Conservation (phyloP, 805 yeast genomes). For the Candida sonorensis region DNA sequence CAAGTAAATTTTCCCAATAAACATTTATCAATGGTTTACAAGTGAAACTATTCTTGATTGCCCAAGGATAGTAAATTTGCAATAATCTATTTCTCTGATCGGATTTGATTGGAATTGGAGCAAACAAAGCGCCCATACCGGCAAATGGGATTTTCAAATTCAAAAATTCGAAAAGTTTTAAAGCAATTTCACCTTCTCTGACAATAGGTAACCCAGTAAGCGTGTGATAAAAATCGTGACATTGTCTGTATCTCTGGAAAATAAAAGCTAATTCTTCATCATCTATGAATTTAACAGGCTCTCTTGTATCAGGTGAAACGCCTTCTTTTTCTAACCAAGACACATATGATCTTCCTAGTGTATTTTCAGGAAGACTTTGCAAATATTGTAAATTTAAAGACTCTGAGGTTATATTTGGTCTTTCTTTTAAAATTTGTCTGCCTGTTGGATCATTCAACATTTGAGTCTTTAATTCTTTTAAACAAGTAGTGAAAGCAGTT, state of each 20-base stretch:
- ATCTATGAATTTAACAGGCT: constrained; percentile 78
- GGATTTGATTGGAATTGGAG: constrained; percentile 68
- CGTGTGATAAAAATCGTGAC: constrained; percentile 96
- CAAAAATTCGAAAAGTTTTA: constrained; percentile 86
- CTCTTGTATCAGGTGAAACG: constrained; percentile 90
- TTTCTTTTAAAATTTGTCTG: constrained; percentile 65
- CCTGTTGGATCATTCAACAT: constrained; percentile 79
- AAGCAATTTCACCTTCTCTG: constrained; percentile 94
- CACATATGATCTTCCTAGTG: constrained; percentile 76
- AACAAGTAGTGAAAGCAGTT: constrained; percentile 67
- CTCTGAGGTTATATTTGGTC: constrained; percentile 76
- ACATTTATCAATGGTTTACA: constrained; percentile 78
- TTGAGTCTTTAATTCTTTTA: constrained; percentile 52
- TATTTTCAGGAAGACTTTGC: constrained; percentile 51
- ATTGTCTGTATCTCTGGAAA: constrained; percentile 91
- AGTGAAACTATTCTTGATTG: constrained; percentile 60
- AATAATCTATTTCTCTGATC: constrained; percentile 58
- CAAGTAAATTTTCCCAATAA: constrained; percentile 84
- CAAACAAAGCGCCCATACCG: constrained; percentile 84
- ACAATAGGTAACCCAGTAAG: constrained; percentile 84
- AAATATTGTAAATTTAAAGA: constrained; percentile 60
- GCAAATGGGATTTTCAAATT: constrained; percentile 95
- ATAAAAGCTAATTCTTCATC: constrained; percentile 88
- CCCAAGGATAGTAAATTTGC: constrained; percentile 84
- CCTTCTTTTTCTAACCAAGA: constrained; percentile 82